Evolutionary conservation across 768 basidiomycete species (phyloP).

Genomic region (Rhizopogon roseolus): DNA sequence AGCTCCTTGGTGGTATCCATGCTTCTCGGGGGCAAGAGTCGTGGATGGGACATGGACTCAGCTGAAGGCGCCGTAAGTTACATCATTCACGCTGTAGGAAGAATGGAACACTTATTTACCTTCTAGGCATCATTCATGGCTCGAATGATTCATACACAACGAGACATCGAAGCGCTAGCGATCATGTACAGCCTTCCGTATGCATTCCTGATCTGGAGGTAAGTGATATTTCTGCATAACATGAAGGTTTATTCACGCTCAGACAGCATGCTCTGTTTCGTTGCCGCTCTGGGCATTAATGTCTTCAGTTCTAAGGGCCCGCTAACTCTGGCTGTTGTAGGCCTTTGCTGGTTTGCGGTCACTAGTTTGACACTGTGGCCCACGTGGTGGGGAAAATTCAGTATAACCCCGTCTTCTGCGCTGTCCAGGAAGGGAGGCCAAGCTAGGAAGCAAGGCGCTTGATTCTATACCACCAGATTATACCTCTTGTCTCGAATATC

Average conservation of each 20-base stretch:
- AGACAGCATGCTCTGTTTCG: slow-evolving; percentile 6
- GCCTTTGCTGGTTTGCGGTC: background rate
- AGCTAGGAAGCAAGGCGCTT: background rate
- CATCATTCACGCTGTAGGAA: background rate
- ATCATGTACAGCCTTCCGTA: slow-evolving; percentile 29
- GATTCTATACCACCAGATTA: background rate
- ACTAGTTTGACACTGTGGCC: slow-evolving; percentile 2
- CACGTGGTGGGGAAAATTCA: background rate
- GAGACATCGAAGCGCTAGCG: slow-evolving; percentile 23
- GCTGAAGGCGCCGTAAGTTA: slow-evolving; percentile 25
- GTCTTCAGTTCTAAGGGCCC: background rate
- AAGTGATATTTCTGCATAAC: background rate
- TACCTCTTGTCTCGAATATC: background rate
- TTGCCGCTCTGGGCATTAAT: slow-evolving; percentile 1
- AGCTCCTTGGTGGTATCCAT: slow-evolving; percentile 30
- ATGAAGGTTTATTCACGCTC: background rate
- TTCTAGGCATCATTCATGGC: slow-evolving; percentile 14
- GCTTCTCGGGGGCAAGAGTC: slow-evolving; percentile 32
- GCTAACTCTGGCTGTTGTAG: background rate
- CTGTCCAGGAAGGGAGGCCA: background rate
- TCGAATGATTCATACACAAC: slow-evolving; percentile 5
- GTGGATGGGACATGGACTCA: slow-evolving; percentile 17
- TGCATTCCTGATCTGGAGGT: slow-evolving; percentile 25
- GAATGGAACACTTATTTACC: background rate
- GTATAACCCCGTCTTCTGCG: background rate